Percentiles rank a stretch among this genome's conserved stretches.
These are phyloP conservation scores for Xanthoceras sorbifolium DNA, from an alignment of 345 rosid genomes.

Conservation along the genomic window DNA sequence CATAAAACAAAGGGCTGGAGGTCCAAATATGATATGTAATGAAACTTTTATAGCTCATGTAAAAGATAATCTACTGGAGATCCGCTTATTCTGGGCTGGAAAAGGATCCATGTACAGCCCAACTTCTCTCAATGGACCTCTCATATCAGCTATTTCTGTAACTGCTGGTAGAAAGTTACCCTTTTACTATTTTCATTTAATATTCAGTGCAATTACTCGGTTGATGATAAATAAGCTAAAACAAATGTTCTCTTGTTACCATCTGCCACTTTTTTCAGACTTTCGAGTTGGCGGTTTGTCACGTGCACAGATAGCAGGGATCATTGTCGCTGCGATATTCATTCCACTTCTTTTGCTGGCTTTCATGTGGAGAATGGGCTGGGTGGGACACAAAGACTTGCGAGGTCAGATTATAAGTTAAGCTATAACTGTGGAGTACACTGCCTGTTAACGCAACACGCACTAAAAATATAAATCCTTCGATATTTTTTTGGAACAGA, in stretches of 20 bases:
- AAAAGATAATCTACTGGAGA: background rate
- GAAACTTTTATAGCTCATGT: background rate
- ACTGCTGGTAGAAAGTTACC: background rate
- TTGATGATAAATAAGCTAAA: background rate
- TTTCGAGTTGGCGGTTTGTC: background rate
- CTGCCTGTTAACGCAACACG: background rate
- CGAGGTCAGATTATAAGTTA: background rate
- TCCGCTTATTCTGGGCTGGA: conserved; percentile 23
- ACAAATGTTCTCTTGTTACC: background rate
- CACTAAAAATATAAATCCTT: background rate
- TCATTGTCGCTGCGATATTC: background rate
- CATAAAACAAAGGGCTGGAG: conserved; percentile 10
- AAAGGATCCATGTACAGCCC: conserved; percentile 3
- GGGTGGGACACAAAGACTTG: conserved; percentile 20
- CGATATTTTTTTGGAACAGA: background rate
- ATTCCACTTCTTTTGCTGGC: conserved; percentile 13
- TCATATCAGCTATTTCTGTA: conserved; percentile 27
- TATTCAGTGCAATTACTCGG: background rate
- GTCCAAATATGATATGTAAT: background rate
- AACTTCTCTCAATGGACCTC: conserved; percentile 20
- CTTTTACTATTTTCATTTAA: background rate
- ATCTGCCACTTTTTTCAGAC: background rate
- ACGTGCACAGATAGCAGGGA: background rate
- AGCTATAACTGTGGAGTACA: background rate
- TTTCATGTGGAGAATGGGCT: conserved; percentile 24